phyloP scores from a whole-genome alignment of 768 basidiomycete species.

The Macrolepiota albuminosa region DNA sequence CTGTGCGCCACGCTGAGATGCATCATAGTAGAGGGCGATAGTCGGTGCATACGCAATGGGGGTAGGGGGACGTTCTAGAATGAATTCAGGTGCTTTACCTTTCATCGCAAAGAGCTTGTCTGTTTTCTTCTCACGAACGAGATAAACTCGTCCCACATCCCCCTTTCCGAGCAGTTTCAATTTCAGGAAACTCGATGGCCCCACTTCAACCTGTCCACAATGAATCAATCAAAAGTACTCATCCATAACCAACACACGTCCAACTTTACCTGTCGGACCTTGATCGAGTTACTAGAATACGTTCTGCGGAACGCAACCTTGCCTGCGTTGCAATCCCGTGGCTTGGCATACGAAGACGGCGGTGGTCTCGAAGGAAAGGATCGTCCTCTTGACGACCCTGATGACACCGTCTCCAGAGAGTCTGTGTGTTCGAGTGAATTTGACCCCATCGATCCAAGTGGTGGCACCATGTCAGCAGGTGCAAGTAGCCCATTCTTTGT shows the following conservation, averaged over 20 bases:
- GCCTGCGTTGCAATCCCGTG: slow-evolving; percentile 39
- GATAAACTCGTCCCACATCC: slow-evolving; percentile 97
- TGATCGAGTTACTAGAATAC: slow-evolving; percentile 97
- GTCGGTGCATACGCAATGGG: slow-evolving; percentile 11
- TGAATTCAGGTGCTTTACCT: slow-evolving; percentile 51
- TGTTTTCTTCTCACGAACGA: slow-evolving; percentile 97
- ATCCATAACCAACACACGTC: slow-evolving; percentile 7
- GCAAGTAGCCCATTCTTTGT: slow-evolving; percentile 79
- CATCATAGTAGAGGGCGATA: background rate
- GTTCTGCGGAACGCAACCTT: slow-evolving; percentile 84
- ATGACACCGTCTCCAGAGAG: slow-evolving; percentile 77
- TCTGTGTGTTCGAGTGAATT: slow-evolving; percentile 53
- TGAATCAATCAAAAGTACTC: background rate
- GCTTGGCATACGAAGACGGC: slow-evolving; percentile 35
- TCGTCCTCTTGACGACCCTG: slow-evolving; percentile 62
- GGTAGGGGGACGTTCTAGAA: slow-evolving; percentile 17
- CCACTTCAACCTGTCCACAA: slow-evolving; percentile 75
- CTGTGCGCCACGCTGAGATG: slow-evolving; percentile 26
- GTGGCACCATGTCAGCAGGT: slow-evolving; percentile 57
- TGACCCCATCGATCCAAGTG: slow-evolving; percentile 44
- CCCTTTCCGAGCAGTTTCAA: slow-evolving; percentile 98
- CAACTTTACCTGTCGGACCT: slow-evolving; percentile 72
- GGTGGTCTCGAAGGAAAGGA: slow-evolving; percentile 30
- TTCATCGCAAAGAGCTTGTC: slow-evolving; percentile 98
- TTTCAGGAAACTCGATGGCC: slow-evolving; percentile 92